These are phyloP conservation scores for Sarcodon sp. DNA, from an alignment of 768 basidiomycete genomes.

Conservation along the genomic window DNA sequence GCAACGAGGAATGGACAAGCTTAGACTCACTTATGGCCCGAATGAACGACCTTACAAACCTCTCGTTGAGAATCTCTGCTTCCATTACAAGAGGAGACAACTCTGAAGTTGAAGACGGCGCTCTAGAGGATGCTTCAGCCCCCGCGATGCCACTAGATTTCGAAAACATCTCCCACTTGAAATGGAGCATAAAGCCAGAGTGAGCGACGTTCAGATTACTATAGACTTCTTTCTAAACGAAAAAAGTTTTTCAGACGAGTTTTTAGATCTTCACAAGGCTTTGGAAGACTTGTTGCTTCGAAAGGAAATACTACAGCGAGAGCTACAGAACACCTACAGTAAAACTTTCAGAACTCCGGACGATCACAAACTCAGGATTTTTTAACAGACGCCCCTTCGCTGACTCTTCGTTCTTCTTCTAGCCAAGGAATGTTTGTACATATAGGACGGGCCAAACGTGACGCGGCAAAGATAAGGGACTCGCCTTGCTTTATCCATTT, in stretches of 20 bases:
- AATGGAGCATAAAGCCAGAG: conserved; percentile 59
- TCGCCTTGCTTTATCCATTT: conserved; percentile 42
- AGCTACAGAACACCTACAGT: conserved; percentile 46
- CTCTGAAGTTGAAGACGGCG: conserved; percentile 7
- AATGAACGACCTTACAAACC: conserved; percentile 33
- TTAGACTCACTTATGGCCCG: conserved; percentile 39
- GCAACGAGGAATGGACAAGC: conserved; percentile 37
- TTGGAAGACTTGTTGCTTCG: conserved; percentile 30
- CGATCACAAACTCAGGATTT: neutral
- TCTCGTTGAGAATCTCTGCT: conserved; percentile 44
- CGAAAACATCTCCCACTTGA: conserved; percentile 12
- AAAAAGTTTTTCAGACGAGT: conserved; percentile 44
- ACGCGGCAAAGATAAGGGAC: conserved; percentile 33
- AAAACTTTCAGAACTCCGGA: conserved; percentile 5
- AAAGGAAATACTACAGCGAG: conserved; percentile 39
- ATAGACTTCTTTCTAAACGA: neutral
- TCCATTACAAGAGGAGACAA: conserved; percentile 22
- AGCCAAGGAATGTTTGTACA: conserved; percentile 70
- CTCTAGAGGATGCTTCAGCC: neutral
- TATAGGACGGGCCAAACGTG: conserved; percentile 49
- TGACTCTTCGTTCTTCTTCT: conserved; percentile 58
- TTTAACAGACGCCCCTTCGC: conserved; percentile 48
- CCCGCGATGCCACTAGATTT: conserved; percentile 14
- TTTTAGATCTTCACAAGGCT: conserved; percentile 33
- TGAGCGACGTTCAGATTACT: conserved; percentile 15